Evolutionary conservation across 2,329 filamentous ascomycete genomes (phyloP), one percentile per base, ranked within the genome.

Genomic region (Colletotrichum horii): DNA sequence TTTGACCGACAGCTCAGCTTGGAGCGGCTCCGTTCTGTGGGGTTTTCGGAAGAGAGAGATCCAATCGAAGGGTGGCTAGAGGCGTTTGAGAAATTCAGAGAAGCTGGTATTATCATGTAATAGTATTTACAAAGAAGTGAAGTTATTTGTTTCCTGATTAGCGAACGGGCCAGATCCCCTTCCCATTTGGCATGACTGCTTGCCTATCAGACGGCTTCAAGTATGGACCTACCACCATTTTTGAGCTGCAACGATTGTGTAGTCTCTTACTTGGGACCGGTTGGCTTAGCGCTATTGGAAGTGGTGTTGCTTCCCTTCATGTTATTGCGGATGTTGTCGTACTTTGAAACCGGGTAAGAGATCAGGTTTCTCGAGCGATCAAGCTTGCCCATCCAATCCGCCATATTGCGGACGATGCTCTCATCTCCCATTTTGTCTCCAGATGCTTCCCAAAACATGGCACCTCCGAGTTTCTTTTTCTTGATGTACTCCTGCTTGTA

Each of bases 361-460:
- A 75, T 55, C 12, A 74, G 55, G 32, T 75, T 70, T 43, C 36
- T 32, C 15, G 71, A 70, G 12, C 16, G 34, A 9, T 76, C 74
- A 14, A 65, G 26, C 15, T 61, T 66, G 8, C 66, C 71, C 55
- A 76, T 55, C 38, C 52, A 58, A 6, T 32, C 56, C 12, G 74
- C 74, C 64, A 69, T 69, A 3, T 28, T 68, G 19, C 28, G 70
- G 15, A 76, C 74, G 11, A 76, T 65, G 15, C 70, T 76, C 65
- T 89, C 88, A 14, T 83, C 83, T 22, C 89, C 91, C 4, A 80
- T 87, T 79, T 89, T 89, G 82, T 97, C 95, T 11, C 89, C 92
- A 75, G 92, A 94, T 12, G 91, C 92, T 83, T 97, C 94, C 95
- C 95, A 97, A 90, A 94, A 97, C 94, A 97, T 96, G 48, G 90